These are phyloP conservation scores for Phytophthora cactorum DNA, from an alignment of 352 stramenopile genomes.

Conservation along the genomic window DNA sequence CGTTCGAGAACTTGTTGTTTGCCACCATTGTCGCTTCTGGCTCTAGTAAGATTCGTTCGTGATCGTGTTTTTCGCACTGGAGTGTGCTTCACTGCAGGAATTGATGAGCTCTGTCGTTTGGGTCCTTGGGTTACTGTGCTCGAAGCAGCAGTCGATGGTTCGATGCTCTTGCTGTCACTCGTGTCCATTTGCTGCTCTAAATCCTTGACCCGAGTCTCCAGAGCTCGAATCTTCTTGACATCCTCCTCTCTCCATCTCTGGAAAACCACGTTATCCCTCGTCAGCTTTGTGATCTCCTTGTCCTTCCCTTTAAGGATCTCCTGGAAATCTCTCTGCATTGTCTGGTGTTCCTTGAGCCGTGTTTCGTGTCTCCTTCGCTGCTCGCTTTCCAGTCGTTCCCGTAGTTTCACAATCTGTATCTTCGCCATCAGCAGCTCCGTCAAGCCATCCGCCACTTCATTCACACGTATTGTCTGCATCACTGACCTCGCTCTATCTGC, in stretches of 20 bases:
- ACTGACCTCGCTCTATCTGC: constrained; percentile 74
- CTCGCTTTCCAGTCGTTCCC: constrained; percentile 54
- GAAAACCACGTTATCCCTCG: constrained; percentile 68
- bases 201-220: constrained; percentile 55
- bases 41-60: constrained; percentile 24
- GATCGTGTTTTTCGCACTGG: constrained; percentile 25
- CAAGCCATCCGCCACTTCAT: constrained; percentile 54
- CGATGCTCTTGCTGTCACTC: neutral
- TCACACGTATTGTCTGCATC: constrained; percentile 78
- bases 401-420: constrained; percentile 62
- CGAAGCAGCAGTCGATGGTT: neutral
- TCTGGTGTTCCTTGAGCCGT: constrained; percentile 65
- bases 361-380: constrained; percentile 54
- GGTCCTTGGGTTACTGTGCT: neutral
- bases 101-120: constrained; percentile 14
- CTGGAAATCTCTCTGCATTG: constrained; percentile 50
- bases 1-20: constrained; percentile 54
- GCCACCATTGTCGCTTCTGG: constrained; percentile 10
- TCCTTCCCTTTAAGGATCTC: constrained; percentile 70
- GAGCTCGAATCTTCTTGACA: constrained; percentile 50
- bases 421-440: constrained; percentile 68
- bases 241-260: constrained; percentile 70
- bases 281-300: constrained; percentile 57
- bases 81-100: neutral
- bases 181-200: constrained; percentile 33